Base-by-base conservation (phyloP, 306 rosid species). In the Quercus wislizeni region DNA sequence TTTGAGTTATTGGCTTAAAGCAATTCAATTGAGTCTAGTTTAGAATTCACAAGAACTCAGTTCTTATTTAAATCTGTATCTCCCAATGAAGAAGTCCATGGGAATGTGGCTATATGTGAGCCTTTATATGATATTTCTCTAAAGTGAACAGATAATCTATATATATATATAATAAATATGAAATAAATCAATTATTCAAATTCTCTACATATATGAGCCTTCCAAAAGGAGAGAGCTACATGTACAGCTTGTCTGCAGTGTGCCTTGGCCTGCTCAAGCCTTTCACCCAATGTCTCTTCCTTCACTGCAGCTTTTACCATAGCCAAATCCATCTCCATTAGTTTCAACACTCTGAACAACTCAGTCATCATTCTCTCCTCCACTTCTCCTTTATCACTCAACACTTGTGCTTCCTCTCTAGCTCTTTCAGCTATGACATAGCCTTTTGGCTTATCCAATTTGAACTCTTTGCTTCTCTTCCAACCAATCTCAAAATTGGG, bases 241-340 rank as follows among this genome's bases (percentile, higher is more conserved):
- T 91, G 97, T 68, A 92, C 91, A 71, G 98, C 97, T 87, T 94
- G 98, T 89, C 97, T 92, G 88, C 98, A 94, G 86, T 97, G 83
- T 11, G 94, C 93, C 84, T 88, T 92, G n/a, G 97, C 98, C 76
- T 86, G 92, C 74, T 81, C 80, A 77, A 94, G 92, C 79, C 98
- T 91, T 85, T 91, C 90, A 28, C 33, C 51, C 79, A 91, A 57
- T 0, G 97, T 94, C 41, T 94, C 97, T 13, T 92, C 98, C 89
- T 94, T 90, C 3, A 82, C 93, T 1, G 97, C 85, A 65, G 91
- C 97, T 69, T 92, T 94, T 0, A 94, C 93, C 97, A 94, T 92
- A 0, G 90, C 94, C 88, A 94, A 82, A 76, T 92, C 97, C 98
- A 94, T 94, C 63, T 94, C 97, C 92, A 92, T 80, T 73, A 92